Conservation (phyloP, 208 protist genomes). For the Leishmania braziliensis region DNA sequence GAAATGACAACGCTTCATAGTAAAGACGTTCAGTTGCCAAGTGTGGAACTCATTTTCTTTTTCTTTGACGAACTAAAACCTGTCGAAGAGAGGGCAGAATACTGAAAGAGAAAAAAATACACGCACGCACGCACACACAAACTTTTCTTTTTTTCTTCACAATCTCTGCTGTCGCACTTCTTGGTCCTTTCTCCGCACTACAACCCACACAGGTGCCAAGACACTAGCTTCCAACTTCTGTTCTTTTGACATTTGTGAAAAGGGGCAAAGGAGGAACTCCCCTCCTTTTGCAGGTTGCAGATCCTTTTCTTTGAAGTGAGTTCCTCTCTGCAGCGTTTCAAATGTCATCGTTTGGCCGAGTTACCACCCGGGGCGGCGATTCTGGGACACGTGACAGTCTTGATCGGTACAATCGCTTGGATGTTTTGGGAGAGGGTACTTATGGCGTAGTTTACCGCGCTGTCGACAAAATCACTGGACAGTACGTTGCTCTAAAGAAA, state of each 20-base stretch:
- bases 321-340: slow-evolving; percentile 4
- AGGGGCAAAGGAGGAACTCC: neutral
- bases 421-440: slow-evolving; percentile 92
- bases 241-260: neutral
- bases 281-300: neutral
- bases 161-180: neutral
- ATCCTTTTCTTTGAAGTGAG: neutral
- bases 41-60: slow-evolving; percentile 2
- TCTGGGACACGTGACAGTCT: slow-evolving; percentile 58
- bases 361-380: slow-evolving; percentile 41
- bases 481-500: slow-evolving; percentile 98
- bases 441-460: slow-evolving; percentile 94
- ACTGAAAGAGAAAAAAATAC: neutral
- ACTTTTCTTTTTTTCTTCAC: neutral
- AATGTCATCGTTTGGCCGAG: slow-evolving; percentile 62
- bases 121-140: neutral
- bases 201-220: neutral
- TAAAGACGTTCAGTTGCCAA: neutral
- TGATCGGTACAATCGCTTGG: slow-evolving; percentile 88
- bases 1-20: neutral
- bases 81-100: neutral
- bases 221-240: neutral
- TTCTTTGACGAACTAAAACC: neutral
- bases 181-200: neutral
- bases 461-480: slow-evolving; percentile 75